Base-by-base conservation (phyloP, 2,329 filamentous ascomycete genomes). In the Colletotrichum plurivorum region DNA sequence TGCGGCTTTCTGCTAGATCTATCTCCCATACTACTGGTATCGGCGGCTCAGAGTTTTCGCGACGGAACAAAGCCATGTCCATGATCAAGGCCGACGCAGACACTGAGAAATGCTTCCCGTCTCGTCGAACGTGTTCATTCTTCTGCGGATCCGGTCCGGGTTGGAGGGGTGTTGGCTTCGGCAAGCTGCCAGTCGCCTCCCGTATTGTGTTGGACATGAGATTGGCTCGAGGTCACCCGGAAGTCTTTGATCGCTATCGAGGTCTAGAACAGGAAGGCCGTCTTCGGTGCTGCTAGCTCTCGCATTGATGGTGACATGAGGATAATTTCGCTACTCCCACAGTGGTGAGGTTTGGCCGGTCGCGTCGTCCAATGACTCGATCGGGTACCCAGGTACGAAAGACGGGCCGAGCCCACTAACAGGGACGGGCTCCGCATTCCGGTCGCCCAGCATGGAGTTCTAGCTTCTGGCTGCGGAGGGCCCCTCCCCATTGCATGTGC, bases 231-330 rank as follows among this genome's bases (percentile, higher is more conserved):
- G 15, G 45, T 51, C 45, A 6, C 13, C 31, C 25, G 52, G 52
- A 18, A 10, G 27, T 59, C 48, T 25, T 59, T 48, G 13, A 27
- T 18, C 31, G 31, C 31, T 10, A 9, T 36, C 31, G 31, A 12
- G 31, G 36, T 41, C 51, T 53, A 31, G 45, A 49, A 54, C 52
- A 48, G 62, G 49, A 69, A 61, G 45, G 67, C 55, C 43, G 55
- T 54, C 48, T 55, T 52, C 20, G 20, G 39, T 45, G 25, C 52
- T 59, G 48, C 57, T 36, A 46, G 39, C 20, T 18, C 31, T 18
- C 48, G 67, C 67, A 70, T 70, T 68, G 65, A 68, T 22, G 64
- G 27, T 46, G 68, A 68, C 63, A 70, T 68, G 46, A 70, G 27
- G 22, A 70, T 58, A 68, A 70, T 70, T 49, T 70, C 63, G 15